Evolutionary conservation across 2,329 filamentous ascomycete genomes (phyloP).

Genomic region (Dactylonectria macrodidyma): DNA sequence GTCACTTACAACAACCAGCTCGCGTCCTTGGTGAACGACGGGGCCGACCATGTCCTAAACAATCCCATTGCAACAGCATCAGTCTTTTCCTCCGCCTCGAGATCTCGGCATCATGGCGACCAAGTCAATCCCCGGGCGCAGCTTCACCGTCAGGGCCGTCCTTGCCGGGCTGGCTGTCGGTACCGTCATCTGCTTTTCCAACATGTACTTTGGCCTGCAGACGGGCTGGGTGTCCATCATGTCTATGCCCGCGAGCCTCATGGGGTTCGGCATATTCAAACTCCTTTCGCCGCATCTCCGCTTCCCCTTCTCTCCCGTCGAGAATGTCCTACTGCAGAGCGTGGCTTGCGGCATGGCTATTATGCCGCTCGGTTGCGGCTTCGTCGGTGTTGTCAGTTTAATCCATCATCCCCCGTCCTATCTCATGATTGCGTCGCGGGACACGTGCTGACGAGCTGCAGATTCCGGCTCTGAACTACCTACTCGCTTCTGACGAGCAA

Average conservation of each 20-base stretch:
- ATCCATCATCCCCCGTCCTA: background rate
- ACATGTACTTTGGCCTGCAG: slow-evolving; percentile 99
- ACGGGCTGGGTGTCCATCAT: slow-evolving; percentile 83
- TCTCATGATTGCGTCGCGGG: background rate
- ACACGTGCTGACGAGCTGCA: slow-evolving; percentile 40
- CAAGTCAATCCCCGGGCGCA: slow-evolving; percentile 64
- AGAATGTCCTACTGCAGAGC: slow-evolving; percentile 97
- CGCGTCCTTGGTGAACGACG: slow-evolving; percentile 13
- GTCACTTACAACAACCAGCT: background rate
- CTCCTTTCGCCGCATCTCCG: slow-evolving; percentile 79
- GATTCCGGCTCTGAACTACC: slow-evolving; percentile 91
- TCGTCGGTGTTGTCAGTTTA: slow-evolving; percentile 83
- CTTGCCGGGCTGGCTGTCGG: slow-evolving; percentile 87
- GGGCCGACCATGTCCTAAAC: background rate
- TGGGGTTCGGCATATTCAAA: slow-evolving; percentile 96
- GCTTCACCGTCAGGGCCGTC: slow-evolving; percentile 89
- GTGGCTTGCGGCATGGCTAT: slow-evolving; percentile 96
- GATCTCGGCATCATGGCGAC: slow-evolving; percentile 40
- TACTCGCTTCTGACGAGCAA: slow-evolving; percentile 83
- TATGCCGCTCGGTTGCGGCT: slow-evolving; percentile 96
- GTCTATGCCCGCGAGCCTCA: slow-evolving; percentile 95
- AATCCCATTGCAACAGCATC: background rate
- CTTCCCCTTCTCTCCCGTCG: slow-evolving; percentile 91
- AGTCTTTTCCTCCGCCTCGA: background rate
- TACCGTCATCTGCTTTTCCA: slow-evolving; percentile 93